Evolutionary conservation across 805 yeast species (phyloP).

Genomic region (Wickerhamiella qilinensis): DNA sequence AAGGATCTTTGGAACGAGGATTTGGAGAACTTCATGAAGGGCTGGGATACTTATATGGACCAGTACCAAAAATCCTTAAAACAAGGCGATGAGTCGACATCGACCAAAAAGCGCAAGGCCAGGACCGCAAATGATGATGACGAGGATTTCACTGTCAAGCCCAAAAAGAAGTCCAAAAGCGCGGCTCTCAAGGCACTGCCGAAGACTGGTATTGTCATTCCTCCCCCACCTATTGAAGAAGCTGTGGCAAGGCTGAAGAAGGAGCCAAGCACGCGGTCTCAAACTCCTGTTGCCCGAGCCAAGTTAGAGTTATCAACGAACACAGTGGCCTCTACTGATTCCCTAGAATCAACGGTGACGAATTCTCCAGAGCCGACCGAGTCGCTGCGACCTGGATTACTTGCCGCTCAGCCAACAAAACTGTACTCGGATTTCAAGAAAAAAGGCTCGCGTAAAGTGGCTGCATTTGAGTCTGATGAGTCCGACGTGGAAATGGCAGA

Average conservation of each 20-base stretch:
- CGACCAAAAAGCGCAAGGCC: slow-evolving; percentile 23
- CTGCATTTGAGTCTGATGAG: too few species aligned
- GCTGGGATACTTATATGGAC: slow-evolving; percentile 53
- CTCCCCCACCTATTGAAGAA: slow-evolving; percentile 15
- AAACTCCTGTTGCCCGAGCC: too few species aligned
- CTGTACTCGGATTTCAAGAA: too few species aligned
- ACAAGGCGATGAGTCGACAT: slow-evolving; percentile 17
- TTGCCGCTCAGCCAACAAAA: too few species aligned
- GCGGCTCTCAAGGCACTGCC: slow-evolving; percentile 5
- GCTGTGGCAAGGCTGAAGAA: slow-evolving; percentile 3
- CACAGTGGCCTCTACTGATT: too few species aligned
- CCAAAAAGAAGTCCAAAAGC: slow-evolving; percentile 12
- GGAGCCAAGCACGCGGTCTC: slow-evolving; percentile 1
- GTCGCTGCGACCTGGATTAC: too few species aligned
- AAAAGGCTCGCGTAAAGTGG: too few species aligned
- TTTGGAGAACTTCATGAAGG: slow-evolving; percentile 51
- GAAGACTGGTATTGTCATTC: slow-evolving; percentile 5
- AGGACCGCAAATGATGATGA: slow-evolving; percentile 21
- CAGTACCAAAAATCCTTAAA: slow-evolving; percentile 32
- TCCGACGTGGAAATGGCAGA: too few species aligned
- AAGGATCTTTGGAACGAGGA: slow-evolving; percentile 83
- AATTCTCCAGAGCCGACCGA: too few species aligned
- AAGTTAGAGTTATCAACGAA: too few species aligned
- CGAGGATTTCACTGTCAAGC: slow-evolving; percentile 16
- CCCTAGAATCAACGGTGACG: too few species aligned